Conservation (phyloP, 2,329 filamentous ascomycete genomes). For the Sarocladium oryzae region DNA sequence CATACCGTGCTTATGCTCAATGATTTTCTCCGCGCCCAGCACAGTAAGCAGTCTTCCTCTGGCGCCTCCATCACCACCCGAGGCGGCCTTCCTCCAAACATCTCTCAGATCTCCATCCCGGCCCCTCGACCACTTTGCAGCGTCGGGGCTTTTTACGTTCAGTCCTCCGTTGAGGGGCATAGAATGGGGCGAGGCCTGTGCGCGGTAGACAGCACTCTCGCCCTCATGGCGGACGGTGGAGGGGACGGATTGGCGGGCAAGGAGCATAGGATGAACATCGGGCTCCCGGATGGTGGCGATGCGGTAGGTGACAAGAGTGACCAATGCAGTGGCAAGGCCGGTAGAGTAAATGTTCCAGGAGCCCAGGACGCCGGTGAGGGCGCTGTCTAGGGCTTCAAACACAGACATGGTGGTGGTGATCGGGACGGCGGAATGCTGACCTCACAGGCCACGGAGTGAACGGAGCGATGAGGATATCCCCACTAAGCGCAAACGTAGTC, state of each 20-base stretch:
- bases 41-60: constrained; percentile 73
- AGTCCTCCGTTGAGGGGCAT: constrained; percentile 72
- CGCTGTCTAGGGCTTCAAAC: constrained; percentile 61
- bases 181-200: constrained; percentile 78
- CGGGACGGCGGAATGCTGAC: neutral
- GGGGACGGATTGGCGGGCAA: constrained; percentile 75
- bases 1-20: constrained; percentile 62
- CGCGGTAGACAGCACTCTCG: constrained; percentile 80
- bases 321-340: constrained; percentile 56
- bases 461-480: no score
- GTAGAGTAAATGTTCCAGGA: constrained; percentile 83
- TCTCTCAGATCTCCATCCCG: constrained; percentile 87
- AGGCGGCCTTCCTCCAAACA: constrained; percentile 71
- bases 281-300: constrained; percentile 69
- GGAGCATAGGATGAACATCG: constrained; percentile 85
- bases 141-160: constrained; percentile 73
- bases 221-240: constrained; percentile 75
- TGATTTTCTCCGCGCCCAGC: constrained; percentile 64
- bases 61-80: constrained; percentile 57
- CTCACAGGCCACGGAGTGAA: neutral
- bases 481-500: no score
- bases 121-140: constrained; percentile 76
- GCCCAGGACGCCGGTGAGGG: constrained; percentile 60
- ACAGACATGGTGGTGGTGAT: constrained; percentile 29
- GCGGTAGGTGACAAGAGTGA: constrained; percentile 63